Conservation (phyloP, 805 yeast species). For the Isabelozyma pseudorhagii region DNA sequence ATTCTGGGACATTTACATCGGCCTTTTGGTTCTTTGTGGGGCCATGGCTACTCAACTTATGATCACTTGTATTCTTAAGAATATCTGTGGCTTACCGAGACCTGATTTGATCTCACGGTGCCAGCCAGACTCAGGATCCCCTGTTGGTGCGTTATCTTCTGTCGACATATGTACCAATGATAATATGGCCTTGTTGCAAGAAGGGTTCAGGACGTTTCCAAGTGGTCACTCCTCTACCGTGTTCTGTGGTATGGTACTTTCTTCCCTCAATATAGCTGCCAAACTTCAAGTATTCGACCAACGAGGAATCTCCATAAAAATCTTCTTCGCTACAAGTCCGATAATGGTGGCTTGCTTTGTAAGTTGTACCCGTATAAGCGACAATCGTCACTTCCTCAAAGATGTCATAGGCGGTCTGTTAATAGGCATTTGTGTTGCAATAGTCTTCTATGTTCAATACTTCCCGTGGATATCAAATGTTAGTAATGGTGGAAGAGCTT, state of each 20-base stretch:
- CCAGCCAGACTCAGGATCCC: conserved; percentile 10
- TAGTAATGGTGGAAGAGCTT: conserved; percentile 36
- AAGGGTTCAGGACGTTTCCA: conserved; percentile 27
- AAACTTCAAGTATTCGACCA: conserved; percentile 32
- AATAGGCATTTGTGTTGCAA: conserved; percentile 32
- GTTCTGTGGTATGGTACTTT: conserved; percentile 31
- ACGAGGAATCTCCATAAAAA: conserved; percentile 31
- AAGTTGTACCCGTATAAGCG: conserved; percentile 44
- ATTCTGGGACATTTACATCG: conserved; percentile 42
- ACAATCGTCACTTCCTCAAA: conserved; percentile 40
- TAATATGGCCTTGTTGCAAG: conserved; percentile 11
- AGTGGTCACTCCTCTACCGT: conserved; percentile 28
- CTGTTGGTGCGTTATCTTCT: conserved; percentile 7
- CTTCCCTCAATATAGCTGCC: conserved; percentile 30
- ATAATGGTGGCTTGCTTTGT: conserved; percentile 29
- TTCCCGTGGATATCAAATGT: conserved; percentile 33
- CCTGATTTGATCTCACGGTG: conserved; percentile 26
- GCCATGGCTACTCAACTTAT: conserved; percentile 35
- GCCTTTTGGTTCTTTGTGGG: conserved; percentile 32
- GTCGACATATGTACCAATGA: conserved; percentile 15
- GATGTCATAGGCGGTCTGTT: conserved; percentile 40
- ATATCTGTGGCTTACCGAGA: conserved; percentile 24
- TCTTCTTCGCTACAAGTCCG: conserved; percentile 31
- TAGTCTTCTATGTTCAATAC: conserved; percentile 37
- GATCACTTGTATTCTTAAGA: conserved; percentile 30